Evolutionary conservation across 2,329 filamentous ascomycete genomes (phyloP).

Genomic region (Aspergillus sp.): DNA sequence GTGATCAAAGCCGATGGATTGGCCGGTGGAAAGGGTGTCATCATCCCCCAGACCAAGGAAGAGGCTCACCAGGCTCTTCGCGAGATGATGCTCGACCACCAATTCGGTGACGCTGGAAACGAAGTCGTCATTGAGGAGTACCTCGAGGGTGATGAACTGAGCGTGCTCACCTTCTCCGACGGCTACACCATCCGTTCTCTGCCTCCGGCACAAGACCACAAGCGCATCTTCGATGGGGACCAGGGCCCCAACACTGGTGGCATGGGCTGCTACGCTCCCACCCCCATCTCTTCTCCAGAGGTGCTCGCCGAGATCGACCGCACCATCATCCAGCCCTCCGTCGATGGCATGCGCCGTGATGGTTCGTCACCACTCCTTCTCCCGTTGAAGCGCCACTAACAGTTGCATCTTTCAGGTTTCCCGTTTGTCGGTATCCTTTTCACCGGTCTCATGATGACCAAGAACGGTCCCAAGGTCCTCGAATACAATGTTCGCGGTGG

Average conservation of each 20-base stretch:
- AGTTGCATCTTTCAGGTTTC: conserved; percentile 29
- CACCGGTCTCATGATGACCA: conserved; percentile 85
- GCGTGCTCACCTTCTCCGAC: conserved; percentile 87
- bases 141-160: conserved; percentile 86
- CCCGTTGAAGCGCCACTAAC: background rate
- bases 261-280: conserved; percentile 97
- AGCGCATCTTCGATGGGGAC: conserved; percentile 88
- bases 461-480: conserved; percentile 73
- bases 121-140: conserved; percentile 97
- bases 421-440: conserved; percentile 47
- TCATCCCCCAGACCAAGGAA: conserved; percentile 76
- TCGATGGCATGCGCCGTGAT: conserved; percentile 83
- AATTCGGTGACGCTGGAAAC: conserved; percentile 82
- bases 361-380: conserved; percentile 59
- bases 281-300: conserved; percentile 71
- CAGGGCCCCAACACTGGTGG: conserved; percentile 91
- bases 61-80: conserved; percentile 80
- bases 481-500: conserved; percentile 95
- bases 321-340: conserved; percentile 83
- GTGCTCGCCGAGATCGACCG: conserved; percentile 76
- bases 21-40: conserved; percentile 92
- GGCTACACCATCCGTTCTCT: conserved; percentile 80
- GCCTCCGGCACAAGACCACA: conserved; percentile 94
- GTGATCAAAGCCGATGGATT: conserved; percentile 94
- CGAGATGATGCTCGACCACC: conserved; percentile 85